Conservation (phyloP, 2,329 filamentous ascomycete genomes). For the Podosphaera xanthii region DNA sequence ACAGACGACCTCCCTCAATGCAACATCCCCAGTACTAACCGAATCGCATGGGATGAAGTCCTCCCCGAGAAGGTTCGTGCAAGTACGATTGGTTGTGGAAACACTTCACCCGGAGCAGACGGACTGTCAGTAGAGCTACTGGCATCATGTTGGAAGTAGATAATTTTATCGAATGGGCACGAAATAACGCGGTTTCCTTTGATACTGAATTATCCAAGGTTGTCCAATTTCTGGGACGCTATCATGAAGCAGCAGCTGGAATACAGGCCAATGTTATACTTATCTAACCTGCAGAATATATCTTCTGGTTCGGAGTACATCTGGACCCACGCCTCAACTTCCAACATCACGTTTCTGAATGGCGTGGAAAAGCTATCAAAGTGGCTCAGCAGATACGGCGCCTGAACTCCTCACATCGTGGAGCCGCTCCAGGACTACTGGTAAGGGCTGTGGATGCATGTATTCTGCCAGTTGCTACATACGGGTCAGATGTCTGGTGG, state of each 20-base stretch:
- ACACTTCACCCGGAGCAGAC: background rate
- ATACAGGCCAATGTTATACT: background rate
- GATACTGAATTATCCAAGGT: background rate
- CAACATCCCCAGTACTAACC: background rate
- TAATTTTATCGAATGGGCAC: background rate
- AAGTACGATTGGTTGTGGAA: background rate
- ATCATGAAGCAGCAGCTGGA: background rate
- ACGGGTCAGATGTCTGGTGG: too few relatives aligned
- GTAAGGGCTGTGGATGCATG: background rate
- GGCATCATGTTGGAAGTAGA: background rate
- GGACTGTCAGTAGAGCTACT: background rate
- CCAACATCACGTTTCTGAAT: background rate
- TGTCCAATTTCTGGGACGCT: background rate
- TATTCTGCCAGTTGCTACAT: too few relatives aligned
- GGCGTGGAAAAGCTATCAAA: background rate
- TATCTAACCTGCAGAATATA: background rate
- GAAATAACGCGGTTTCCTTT: background rate
- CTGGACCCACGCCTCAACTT: background rate
- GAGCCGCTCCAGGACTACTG: background rate
- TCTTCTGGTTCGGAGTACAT: background rate
- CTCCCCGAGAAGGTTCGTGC: background rate
- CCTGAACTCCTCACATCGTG: background rate
- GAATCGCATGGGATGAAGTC: background rate
- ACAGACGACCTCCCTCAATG: background rate
- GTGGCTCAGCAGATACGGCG: background rate